Evolutionary conservation across 1,284 basidiomycete genomes (phyloP).

Genomic region (Sanghuangporus sanghuang): DNA sequence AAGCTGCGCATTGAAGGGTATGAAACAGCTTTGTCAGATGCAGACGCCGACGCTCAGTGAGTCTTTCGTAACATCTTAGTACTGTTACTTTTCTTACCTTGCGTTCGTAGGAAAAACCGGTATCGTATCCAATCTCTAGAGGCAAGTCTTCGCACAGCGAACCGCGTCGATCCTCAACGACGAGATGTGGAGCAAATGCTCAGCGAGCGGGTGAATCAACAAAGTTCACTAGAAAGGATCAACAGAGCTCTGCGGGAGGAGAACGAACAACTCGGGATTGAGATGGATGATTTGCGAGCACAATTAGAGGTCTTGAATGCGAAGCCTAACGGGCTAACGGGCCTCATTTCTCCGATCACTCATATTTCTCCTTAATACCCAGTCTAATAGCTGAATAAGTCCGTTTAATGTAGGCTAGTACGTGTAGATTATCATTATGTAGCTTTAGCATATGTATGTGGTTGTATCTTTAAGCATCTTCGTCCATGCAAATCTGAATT

Average conservation of each 20-base stretch:
- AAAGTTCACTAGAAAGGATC: constrained; percentile 38
- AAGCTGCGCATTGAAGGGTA: constrained; percentile 53
- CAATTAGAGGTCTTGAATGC: constrained; percentile 64
- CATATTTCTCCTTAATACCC: background rate
- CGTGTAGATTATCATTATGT: no score
- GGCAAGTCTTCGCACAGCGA: constrained; percentile 38
- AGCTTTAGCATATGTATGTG: no score
- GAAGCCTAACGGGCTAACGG: constrained; percentile 42
- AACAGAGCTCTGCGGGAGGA: constrained; percentile 51
- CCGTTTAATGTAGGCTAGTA: no score
- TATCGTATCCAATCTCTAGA: constrained; percentile 56
- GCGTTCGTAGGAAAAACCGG: constrained; percentile 40
- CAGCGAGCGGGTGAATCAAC: constrained; percentile 28
- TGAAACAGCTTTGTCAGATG: constrained; percentile 41
- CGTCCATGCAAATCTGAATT: background rate
- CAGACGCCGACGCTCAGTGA: constrained; percentile 54
- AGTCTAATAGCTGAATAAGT: no score
- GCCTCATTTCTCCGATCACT: constrained; percentile 28
- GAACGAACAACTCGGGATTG: constrained; percentile 53
- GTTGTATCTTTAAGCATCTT: no score
- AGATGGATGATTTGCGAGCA: constrained; percentile 65
- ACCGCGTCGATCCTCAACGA: constrained; percentile 31
- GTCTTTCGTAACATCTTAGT: constrained; percentile 19
- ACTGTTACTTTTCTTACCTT: background rate
- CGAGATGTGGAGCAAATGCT: constrained; percentile 36